Conservation (phyloP, 306 rosid genomes). For the Oemleria cerasiformis region DNA sequence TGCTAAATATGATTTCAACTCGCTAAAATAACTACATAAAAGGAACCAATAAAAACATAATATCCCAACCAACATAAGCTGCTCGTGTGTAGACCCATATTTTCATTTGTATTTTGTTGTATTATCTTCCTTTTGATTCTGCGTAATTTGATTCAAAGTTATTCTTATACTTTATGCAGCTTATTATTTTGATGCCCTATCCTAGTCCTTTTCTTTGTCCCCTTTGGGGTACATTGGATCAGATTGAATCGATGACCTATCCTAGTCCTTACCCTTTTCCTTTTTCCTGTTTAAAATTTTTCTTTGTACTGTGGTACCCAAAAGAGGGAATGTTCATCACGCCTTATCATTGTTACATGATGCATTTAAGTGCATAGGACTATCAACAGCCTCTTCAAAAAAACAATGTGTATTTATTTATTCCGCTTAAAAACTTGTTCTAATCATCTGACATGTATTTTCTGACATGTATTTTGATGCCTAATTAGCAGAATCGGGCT, state of each 20-base stretch:
- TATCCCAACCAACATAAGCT: neutral
- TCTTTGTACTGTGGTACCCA: neutral
- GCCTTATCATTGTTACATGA: neutral
- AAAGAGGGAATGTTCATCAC: neutral
- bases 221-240: no score
- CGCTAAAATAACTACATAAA: neutral
- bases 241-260: no score
- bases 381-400: neutral
- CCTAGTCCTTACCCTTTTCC: no score
- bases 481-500: constrained; percentile 71
- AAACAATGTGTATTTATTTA: neutral
- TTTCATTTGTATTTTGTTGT: no score
- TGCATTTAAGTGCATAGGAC: neutral
- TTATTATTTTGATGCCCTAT: no score
- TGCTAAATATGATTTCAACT: neutral
- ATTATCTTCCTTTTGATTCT: neutral
- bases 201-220: no score
- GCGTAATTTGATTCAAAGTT: no score
- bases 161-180: no score
- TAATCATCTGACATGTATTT: constrained; percentile 14
- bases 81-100: neutral
- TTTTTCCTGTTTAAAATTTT: neutral
- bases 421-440: neutral
- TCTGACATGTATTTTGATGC: constrained; percentile 27
- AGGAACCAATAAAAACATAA: neutral